Evolutionary conservation across 768 basidiomycete genomes (phyloP), one percentile per base, ranked within the genome.

Genomic region (Suillus decipiens): DNA sequence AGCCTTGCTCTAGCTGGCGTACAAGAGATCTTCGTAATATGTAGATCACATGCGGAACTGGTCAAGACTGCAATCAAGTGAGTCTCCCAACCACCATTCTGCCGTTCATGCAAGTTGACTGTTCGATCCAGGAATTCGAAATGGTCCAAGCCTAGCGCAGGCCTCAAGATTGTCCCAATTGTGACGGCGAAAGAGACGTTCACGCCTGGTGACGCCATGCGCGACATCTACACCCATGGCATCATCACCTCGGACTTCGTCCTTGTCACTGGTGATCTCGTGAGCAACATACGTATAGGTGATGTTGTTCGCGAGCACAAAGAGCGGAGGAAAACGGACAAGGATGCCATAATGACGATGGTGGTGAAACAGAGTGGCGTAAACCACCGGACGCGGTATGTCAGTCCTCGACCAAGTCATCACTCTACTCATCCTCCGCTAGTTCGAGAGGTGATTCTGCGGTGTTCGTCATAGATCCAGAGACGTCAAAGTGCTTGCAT

Each of bases 331-430:
- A 89, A 89, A 75, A 84, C 81, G 64, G 93, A 96, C 76, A 93
- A 93, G 79, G 92, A 98, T 73, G 92, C 90, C 43, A 94, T 95
- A 71, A 95, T 99, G 94, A 95, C 95, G 33, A 94, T 99, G 82
- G 94, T 93, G 15, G 90, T 92, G 63, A 93, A 92, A 76, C 88
- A 90, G 76, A 86, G 86, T 68, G 90, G 89, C 15, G 81, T 81
- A 9, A 77, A 73, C 65, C 93, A 92, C 77, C 80, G 90, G 55
- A 91, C 91, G 55, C 85, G 89, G 92, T 90, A 67, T 60, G 84
- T 75, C 19, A 54, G 22, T 48, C 61, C 47, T 22, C 33, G 50
- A 39, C 48, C 1, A 33, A 58, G 15, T 12, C 1, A 9, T 15
- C 7, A 12, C 36, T 59, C 37, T 11, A 22, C 22, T 57, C 56